Percentiles rank a stretch among this genome's conserved stretches.
Conservation (phyloP, 768 basidiomycete genomes). For the Suillus hirtellus region DNA sequence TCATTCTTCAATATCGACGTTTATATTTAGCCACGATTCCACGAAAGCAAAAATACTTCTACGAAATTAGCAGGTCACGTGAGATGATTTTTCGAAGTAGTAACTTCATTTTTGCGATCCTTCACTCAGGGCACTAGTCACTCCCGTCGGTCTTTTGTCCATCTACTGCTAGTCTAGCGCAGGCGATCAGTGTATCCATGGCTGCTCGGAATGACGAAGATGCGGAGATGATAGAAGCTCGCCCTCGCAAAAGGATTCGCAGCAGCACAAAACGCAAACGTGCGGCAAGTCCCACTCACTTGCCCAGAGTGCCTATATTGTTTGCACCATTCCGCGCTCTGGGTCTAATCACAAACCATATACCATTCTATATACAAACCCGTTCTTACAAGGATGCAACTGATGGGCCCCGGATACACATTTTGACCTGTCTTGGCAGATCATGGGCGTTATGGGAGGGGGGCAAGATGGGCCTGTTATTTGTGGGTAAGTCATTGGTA, state of each 20-base stretch:
- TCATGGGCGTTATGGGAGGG: slow-evolving; percentile 98
- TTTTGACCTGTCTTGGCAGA: slow-evolving; percentile 84
- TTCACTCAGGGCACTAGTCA: too few species aligned
- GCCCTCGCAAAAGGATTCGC: slow-evolving; percentile 28
- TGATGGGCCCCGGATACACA: slow-evolving; percentile 78
- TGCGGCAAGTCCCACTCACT: slow-evolving; percentile 12
- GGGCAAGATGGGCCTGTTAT: slow-evolving; percentile 86
- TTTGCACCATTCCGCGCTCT: slow-evolving; percentile 95
- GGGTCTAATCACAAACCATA: slow-evolving; percentile 89
- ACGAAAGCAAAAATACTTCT: background rate
- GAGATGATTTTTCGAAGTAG: slow-evolving; percentile 6
- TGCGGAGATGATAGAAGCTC: slow-evolving; percentile 17
- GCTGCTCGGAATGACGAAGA: slow-evolving; percentile 14
- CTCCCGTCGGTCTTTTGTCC: background rate
- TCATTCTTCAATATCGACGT: background rate
- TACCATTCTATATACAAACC: slow-evolving; percentile 87
- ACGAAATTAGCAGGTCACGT: slow-evolving; percentile 6
- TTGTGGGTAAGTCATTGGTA: slow-evolving; percentile 73
- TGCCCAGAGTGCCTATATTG: slow-evolving; percentile 39
- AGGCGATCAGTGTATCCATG: slow-evolving; percentile 16
- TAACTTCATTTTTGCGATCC: slow-evolving; percentile 1
- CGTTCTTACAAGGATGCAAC: slow-evolving; percentile 83
- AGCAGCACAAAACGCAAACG: slow-evolving; percentile 11
- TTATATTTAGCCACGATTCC: background rate
- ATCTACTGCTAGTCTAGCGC: background rate